Conservation (phyloP, 2,329 filamentous ascomycete genomes). For the Sordariomycetes sp. region DNA sequence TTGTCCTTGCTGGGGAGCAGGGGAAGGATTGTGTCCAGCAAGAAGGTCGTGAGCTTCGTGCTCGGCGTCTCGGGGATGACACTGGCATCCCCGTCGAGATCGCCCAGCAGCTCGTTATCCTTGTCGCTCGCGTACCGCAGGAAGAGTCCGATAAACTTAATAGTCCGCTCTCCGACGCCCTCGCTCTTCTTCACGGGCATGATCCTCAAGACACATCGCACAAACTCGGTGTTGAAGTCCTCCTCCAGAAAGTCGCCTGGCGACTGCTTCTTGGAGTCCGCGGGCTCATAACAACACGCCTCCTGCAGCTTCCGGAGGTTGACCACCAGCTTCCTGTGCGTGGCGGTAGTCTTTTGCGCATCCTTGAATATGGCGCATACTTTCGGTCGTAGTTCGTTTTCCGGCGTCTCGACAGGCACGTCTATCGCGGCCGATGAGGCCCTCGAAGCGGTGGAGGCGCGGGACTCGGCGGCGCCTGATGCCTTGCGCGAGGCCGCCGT, state of each 20-base stretch:
- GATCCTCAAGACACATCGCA: conserved; percentile 69
- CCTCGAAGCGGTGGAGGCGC: conserved; percentile 35
- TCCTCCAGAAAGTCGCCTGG: conserved; percentile 67
- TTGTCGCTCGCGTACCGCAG: conserved; percentile 61
- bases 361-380: conserved; percentile 66
- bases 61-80: conserved; percentile 74
- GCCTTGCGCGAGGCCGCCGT: conserved; percentile 27
- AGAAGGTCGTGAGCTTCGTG: conserved; percentile 62
- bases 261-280: conserved; percentile 36
- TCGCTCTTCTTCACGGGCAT: conserved; percentile 90
- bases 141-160: conserved; percentile 83
- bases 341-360: conserved; percentile 81
- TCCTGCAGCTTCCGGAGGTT: conserved; percentile 87
- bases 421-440: conserved; percentile 31
- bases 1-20: conserved; percentile 86
- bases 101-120: conserved; percentile 57
- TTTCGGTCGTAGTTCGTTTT: conserved; percentile 61
- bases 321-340: conserved; percentile 81
- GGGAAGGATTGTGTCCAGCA: conserved; percentile 65
- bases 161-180: conserved; percentile 70
- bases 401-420: conserved; percentile 61
- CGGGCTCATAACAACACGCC: conserved; percentile 60
- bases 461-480: conserved; percentile 24
- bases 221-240: conserved; percentile 80
- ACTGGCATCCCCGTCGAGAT: conserved; percentile 57